phyloP scores from a whole-genome alignment of 139 green algal species.

The Micractinium conductrix region DNA sequence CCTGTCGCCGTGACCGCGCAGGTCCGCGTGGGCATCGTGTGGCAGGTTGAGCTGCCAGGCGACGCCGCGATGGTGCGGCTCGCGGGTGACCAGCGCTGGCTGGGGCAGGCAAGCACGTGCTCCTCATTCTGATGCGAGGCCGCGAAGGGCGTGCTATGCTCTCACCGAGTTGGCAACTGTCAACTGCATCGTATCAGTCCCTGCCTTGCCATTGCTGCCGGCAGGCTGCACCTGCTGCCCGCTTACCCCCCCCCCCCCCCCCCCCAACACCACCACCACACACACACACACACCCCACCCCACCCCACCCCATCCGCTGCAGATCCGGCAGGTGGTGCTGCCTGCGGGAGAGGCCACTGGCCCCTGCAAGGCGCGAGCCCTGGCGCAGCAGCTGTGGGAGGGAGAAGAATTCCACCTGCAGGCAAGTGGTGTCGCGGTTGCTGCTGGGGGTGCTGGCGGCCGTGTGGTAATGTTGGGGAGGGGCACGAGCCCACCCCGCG shows the following conservation, averaged over 20 bases:
- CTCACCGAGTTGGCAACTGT: no score
- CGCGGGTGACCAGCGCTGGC: conserved; percentile 24
- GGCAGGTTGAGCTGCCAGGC: conserved; percentile 63
- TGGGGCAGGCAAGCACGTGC: background rate
- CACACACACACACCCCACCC: background rate
- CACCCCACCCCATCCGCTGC: background rate
- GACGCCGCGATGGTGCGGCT: conserved; percentile 52
- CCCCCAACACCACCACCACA: background rate
- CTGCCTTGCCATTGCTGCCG: no score
- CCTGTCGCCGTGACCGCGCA: background rate
- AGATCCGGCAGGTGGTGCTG: conserved; percentile 70
- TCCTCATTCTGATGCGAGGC: no score
- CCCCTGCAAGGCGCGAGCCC: conserved; percentile 69
- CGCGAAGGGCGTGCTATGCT: no score
- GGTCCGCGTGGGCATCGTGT: conserved; percentile 72
- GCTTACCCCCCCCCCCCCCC: no score
- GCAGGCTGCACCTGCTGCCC: no score
- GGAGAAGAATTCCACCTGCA: conserved; percentile 82
- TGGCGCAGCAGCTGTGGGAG: conserved; percentile 69
- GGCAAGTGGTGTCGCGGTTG: no score
- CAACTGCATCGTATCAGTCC: no score
- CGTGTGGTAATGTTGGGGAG: no score
- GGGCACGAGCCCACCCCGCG: no score
- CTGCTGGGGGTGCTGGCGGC: no score
- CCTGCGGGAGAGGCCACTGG: conserved; percentile 59